Evolutionary conservation across 805 yeast genomes (phyloP), one percentile per base, ranked within the genome.

Genomic region (Clavispora phyllophila): DNA sequence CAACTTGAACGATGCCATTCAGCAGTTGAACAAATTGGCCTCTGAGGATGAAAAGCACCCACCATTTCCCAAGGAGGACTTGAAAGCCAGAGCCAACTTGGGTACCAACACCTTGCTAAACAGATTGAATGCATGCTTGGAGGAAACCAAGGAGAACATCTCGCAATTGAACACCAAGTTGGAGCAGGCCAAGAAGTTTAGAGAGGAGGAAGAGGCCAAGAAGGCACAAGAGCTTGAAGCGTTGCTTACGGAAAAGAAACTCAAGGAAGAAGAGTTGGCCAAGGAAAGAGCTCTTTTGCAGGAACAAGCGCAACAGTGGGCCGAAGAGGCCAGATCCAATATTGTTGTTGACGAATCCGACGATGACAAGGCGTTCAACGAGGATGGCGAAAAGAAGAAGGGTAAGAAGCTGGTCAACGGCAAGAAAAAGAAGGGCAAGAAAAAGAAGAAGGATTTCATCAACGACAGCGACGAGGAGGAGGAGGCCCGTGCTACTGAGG

Each of bases 61-160:
- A 9, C 95, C 96, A 26, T 87, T 79, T 59, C 84, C 95, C 2
- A 72, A 84, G 22, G 79, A 79, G 15, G 96, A 90, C 49, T 70
- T 93, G 51, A 83, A 81, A 55, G 83, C 89, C 51, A 81, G 97
- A 65, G 91, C 93, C n/a, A 77, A 78, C 51, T 76, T 88, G 75
- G 96, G 96, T 58, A 73, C 80, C 39, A 78, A 81, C 43, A 85
- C 96, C 0, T 72, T 89, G 58, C 70, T 77, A 47, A 81, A 78
- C 45, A 84, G 89, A 58, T 72, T 93, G 49, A 84, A 76, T 51
- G 77, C 82, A 46, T 78, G 82, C 23, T 66, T 84, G 40, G 79
- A 75, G 20, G 91, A 87, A 50, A 96, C 93, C 50, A 70, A 72
- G 50, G 82, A 75, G 47, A 81, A 74, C 61, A 90, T 87, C 44